phyloP scores from a whole-genome alignment of 768 basidiomycete species.

The Lactarius evosmus region DNA sequence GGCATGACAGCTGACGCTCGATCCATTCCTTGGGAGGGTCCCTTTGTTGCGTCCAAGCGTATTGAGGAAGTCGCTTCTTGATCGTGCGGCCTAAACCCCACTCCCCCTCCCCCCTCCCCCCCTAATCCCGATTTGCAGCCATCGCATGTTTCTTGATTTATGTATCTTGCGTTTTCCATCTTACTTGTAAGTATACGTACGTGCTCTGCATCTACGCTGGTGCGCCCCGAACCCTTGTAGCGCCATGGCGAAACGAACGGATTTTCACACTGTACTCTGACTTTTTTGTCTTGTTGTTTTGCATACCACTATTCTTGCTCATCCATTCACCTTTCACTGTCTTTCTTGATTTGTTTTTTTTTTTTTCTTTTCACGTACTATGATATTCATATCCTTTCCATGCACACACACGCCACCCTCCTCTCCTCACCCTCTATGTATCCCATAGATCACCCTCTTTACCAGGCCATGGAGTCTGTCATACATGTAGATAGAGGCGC shows the following conservation, averaged over 20 bases:
- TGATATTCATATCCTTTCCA: slow-evolving; percentile 13
- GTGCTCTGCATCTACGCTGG: slow-evolving; percentile 4
- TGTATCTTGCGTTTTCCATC: slow-evolving; percentile 8
- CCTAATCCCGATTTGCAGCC: background rate
- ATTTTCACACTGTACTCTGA: slow-evolving; percentile 17
- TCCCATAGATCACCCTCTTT: slow-evolving; percentile 17
- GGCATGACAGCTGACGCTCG: slow-evolving; percentile 43
- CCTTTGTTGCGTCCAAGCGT: slow-evolving; percentile 58
- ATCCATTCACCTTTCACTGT: background rate
- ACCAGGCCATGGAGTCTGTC: slow-evolving; percentile 12
- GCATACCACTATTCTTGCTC: slow-evolving; percentile 22
- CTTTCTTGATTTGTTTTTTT: background rate
- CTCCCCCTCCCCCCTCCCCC: background rate
- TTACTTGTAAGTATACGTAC: slow-evolving; percentile 21
- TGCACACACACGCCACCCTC: slow-evolving; percentile 2
- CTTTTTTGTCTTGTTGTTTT: background rate
- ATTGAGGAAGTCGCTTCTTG: slow-evolving; percentile 12
- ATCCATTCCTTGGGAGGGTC: slow-evolving; percentile 55
- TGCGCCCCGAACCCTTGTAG: slow-evolving; percentile 4
- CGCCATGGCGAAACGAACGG: slow-evolving; percentile 12
- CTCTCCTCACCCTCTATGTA: slow-evolving; percentile 11
- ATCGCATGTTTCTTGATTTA: slow-evolving; percentile 14
- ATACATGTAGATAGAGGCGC: slow-evolving; percentile 23
- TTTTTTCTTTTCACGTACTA: slow-evolving; percentile 11
- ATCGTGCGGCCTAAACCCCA: background rate